These are phyloP conservation scores for Podospora anserina DNA, from an alignment of 495 filamentous ascomycete genomes.

Conservation along the genomic window DNA sequence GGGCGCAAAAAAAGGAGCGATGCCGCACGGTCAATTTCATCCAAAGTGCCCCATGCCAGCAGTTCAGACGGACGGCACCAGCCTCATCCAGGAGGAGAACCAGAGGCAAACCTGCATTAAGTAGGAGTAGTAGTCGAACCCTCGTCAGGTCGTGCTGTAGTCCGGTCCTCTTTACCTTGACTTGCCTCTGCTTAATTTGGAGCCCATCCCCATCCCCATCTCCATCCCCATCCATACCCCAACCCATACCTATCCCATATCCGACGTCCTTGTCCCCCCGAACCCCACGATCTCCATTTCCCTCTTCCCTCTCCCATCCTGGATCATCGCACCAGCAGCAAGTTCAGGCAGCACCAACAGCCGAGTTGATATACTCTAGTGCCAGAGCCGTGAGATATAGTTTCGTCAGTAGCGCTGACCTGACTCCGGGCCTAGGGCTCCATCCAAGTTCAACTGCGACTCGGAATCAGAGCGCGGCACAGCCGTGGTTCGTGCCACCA, in stretches of 20 bases:
- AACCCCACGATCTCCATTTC: conserved; percentile 19
- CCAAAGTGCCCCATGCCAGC: conserved; percentile 16
- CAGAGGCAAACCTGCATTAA: conserved; percentile 3
- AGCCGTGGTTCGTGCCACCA: conserved; percentile 33
- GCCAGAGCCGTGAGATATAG: conserved; percentile 1
- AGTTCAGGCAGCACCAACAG: not conserved
- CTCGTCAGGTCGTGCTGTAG: not conserved
- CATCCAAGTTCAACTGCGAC: conserved; percentile 3
- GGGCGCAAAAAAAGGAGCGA: conserved; percentile 19
- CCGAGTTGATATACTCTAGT: not conserved
- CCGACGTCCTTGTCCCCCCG: conserved; percentile 27
- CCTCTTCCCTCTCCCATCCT: conserved; percentile 12
- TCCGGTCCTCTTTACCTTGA: not conserved
- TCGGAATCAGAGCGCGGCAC: conserved; percentile 24
- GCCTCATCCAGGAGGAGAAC: not conserved
- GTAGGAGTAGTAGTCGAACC: not conserved
- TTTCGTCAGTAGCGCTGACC: not conserved
- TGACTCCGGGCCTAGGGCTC: not conserved
- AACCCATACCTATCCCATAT: conserved; percentile 24
- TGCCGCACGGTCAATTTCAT: conserved; percentile 19
- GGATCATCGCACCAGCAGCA: conserved; percentile 4
- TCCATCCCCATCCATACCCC: too few species aligned
- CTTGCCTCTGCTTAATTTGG: not conserved
- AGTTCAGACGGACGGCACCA: conserved; percentile 7
- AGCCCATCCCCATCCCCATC: too few species aligned